phyloP scores from a whole-genome alignment of 805 yeast species.

The Pichia scutulata region DNA sequence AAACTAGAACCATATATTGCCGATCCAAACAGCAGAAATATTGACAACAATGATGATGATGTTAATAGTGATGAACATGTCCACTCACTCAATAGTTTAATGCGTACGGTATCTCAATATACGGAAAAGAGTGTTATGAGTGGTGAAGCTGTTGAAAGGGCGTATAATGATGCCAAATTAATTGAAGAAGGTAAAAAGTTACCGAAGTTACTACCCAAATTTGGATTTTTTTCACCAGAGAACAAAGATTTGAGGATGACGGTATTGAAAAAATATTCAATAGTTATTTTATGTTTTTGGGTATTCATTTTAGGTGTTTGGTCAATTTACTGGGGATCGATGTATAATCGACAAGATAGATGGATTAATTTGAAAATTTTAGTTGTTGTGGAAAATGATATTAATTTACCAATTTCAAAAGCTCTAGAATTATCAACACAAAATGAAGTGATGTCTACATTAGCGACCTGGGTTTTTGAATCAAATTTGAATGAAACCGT shows the following conservation, averaged over 20 bases:
- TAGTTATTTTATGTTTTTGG: conserved; percentile 25
- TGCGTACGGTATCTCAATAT: conserved; percentile 19
- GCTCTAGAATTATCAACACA: conserved; percentile 18
- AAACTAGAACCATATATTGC: background rate
- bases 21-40: background rate
- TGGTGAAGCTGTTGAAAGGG: conserved; percentile 10
- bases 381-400: conserved; percentile 33
- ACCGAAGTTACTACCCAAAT: conserved; percentile 5
- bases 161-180: conserved; percentile 1
- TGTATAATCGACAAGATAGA: conserved; percentile 27
- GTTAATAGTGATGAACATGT: background rate
- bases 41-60: background rate
- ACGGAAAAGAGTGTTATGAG: conserved; percentile 17
- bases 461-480: conserved; percentile 33
- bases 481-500: conserved; percentile 29
- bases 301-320: conserved; percentile 31
- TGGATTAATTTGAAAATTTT: conserved; percentile 30
- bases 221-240: conserved; percentile 14
- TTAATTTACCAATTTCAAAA: conserved; percentile 26
- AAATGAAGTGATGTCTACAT: conserved; percentile 8
- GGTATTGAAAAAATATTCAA: conserved; percentile 11
- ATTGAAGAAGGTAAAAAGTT: background rate
- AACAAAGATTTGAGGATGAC: conserved; percentile 10
- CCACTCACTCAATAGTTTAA: conserved; percentile 1
- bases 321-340: conserved; percentile 45